Evolutionary conservation across 495 filamentous ascomycete genomes (phyloP).

Genomic region (Clavariopsis aquatica): DNA sequence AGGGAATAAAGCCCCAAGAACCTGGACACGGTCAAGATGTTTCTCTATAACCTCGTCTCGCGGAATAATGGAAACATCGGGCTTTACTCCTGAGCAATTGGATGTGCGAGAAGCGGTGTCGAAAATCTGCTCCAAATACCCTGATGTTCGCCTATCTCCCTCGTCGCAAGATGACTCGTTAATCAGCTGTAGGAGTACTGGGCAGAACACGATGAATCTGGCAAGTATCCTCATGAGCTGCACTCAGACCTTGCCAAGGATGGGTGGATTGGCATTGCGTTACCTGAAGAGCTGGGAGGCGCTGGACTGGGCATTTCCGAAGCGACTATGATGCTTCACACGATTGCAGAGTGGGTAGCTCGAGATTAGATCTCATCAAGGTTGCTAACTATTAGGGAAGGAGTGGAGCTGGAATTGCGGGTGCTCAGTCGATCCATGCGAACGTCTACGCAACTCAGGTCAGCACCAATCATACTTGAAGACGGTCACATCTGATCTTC

Average conservation of each 20-base stretch:
- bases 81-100: conserved; percentile 71
- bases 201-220: conserved; percentile 66
- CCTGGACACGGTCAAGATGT: conserved; percentile 23
- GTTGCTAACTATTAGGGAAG: conserved; percentile 29
- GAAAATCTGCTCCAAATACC: conserved; percentile 62
- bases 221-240: conserved; percentile 69
- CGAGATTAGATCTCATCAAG: background rate
- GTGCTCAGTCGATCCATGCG: conserved; percentile 74
- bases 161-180: background rate
- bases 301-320: conserved; percentile 76
- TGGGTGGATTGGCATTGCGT: conserved; percentile 81
- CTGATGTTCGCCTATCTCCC: conserved; percentile 36
- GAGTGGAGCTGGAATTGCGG: conserved; percentile 74
- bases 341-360: conserved; percentile 62
- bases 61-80: conserved; percentile 67
- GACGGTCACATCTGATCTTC: background rate
- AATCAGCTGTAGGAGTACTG: conserved; percentile 59
- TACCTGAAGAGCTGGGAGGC: conserved; percentile 71
- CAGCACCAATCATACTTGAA: background rate
- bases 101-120: conserved; percentile 69
- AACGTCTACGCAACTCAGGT: conserved; percentile 75
- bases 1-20: background rate
- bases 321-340: conserved; percentile 84
- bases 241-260: conserved; percentile 73
- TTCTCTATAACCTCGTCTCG: conserved; percentile 45